phyloP scores from a whole-genome alignment of 305 asterid genomes.

The Caryopteris hybrid region DNA sequence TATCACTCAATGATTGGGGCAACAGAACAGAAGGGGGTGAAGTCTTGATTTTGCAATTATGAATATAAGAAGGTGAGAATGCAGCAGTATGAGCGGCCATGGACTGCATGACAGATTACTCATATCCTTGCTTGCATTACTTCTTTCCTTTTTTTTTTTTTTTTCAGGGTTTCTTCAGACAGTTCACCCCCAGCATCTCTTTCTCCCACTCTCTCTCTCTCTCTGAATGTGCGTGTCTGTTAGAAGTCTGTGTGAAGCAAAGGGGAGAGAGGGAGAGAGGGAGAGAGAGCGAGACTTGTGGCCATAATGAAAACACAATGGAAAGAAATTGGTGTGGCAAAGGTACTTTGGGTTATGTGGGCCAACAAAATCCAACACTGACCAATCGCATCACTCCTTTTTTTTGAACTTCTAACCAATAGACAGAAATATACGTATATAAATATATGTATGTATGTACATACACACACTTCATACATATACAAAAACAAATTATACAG shows the following conservation, averaged over 20 bases:
- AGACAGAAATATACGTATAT: background rate
- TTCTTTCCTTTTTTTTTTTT: background rate
- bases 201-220: background rate
- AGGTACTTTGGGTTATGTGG: conserved; percentile 29
- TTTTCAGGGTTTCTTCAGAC: conserved; percentile 8
- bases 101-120: conserved; percentile 44
- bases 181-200: conserved; percentile 17
- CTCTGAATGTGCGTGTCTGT: conserved; percentile 5
- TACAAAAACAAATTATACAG: no score
- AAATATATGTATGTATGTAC: no score
- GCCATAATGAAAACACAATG: conserved; percentile 30
- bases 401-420: background rate
- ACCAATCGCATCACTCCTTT: conserved; percentile 34
- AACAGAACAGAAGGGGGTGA: conserved; percentile 36
- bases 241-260: conserved; percentile 18
- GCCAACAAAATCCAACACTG: conserved; percentile 40
- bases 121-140: conserved; percentile 47
- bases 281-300: conserved; percentile 27
- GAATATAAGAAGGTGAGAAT: conserved; percentile 38
- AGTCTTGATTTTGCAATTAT: conserved; percentile 35
- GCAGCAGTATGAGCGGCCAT: conserved; percentile 59
- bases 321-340: conserved; percentile 14
- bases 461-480: no score
- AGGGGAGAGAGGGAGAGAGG: conserved; percentile 8
- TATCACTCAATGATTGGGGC: conserved; percentile 32